Evolutionary conservation across 495 filamentous ascomycete species (phyloP).

Genomic region (Penicillium mononematosum): DNA sequence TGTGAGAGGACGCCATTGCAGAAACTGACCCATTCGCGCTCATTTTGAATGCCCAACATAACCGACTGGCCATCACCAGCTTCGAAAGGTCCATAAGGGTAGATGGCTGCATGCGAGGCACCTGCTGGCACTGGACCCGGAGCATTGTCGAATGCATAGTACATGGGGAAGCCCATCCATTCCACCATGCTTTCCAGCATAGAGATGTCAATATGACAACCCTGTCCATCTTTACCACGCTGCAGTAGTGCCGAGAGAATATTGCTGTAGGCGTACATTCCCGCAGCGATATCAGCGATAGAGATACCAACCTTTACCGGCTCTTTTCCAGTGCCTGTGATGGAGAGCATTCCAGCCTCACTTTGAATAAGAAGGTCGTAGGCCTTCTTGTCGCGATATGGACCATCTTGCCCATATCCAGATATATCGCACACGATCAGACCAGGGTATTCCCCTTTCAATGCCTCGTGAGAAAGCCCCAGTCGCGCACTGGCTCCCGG

Average conservation of each 20-base stretch:
- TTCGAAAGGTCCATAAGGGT: constrained; percentile 53
- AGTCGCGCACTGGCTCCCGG: constrained; percentile 49
- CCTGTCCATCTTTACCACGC: constrained; percentile 42
- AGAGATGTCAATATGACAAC: constrained; percentile 49
- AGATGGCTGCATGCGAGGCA: constrained; percentile 51
- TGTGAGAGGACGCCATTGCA: constrained; percentile 39
- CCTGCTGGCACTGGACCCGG: constrained; percentile 41
- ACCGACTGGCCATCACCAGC: constrained; percentile 46
- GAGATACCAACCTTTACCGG: constrained; percentile 52
- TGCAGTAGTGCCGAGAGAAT: constrained; percentile 50
- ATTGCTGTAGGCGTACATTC: constrained; percentile 51
- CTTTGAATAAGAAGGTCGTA: constrained; percentile 57
- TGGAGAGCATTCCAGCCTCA: constrained; percentile 52
- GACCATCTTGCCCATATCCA: constrained; percentile 50
- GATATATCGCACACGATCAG: constrained; percentile 55
- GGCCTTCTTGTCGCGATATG: constrained; percentile 54
- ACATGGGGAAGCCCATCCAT: constrained; percentile 57
- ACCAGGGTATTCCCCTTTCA: constrained; percentile 40
- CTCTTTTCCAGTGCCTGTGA: constrained; percentile 47
- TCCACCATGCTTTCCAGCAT: constrained; percentile 57
- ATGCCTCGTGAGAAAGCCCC: constrained; percentile 43
- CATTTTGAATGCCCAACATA: constrained; percentile 57
- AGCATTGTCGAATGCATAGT: constrained; percentile 46
- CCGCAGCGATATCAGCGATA: constrained; percentile 52
- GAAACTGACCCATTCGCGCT: constrained; percentile 52